These are phyloP conservation scores for Trametes pubescens DNA, from an alignment of 1,284 basidiomycete genomes.

Conservation along the genomic window DNA sequence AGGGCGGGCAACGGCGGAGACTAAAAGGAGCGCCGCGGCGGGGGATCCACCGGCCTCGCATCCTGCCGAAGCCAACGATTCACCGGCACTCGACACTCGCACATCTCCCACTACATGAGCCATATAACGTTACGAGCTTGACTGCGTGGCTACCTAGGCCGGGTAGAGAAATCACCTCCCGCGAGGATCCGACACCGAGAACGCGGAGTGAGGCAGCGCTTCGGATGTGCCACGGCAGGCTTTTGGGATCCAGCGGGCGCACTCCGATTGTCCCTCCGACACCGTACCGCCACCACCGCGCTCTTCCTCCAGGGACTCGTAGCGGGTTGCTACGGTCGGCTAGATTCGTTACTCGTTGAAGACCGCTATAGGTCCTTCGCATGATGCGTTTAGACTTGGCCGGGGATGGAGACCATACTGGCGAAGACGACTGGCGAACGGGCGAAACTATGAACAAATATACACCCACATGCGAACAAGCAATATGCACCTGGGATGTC, in stretches of 20 bases:
- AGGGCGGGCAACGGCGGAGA: conserved; percentile 14
- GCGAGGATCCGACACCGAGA: neutral
- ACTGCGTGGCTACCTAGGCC: neutral
- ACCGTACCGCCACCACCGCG: neutral
- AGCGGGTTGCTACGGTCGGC: neutral
- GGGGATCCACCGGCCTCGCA: conserved; percentile 7
- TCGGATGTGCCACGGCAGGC: neutral
- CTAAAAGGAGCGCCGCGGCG: conserved; percentile 18
- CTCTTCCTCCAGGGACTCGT: neutral
- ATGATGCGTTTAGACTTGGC: neutral
- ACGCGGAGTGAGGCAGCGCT: neutral
- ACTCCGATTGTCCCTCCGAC: conserved; percentile 22
- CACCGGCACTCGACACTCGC: neutral
- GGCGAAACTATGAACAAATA: no score
- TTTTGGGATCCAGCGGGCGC: conserved; percentile 11
- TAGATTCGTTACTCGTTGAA: neutral
- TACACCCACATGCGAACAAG: no score
- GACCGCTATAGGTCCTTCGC: neutral
- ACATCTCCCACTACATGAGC: neutral
- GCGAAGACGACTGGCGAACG: no score
- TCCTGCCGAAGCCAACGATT: neutral
- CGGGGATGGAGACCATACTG: no score
- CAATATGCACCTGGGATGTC: no score
- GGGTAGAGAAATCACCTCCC: neutral
- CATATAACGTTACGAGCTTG: neutral